Conservation (phyloP, 768 basidiomycete genomes). For the Mrakia gelida region DNA sequence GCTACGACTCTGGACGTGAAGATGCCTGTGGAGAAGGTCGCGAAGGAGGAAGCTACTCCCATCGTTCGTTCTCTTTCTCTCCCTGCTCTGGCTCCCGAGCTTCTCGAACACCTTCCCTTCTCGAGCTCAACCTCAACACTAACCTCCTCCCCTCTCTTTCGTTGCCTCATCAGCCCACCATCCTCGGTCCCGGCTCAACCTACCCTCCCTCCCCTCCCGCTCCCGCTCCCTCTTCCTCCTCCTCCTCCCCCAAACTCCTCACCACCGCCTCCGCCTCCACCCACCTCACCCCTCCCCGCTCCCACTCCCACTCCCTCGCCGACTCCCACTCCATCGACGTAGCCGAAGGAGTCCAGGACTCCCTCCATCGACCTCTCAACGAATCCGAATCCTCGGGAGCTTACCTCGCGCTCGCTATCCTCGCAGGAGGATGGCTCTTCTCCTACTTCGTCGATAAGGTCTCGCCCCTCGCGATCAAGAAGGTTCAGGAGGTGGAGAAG, state of each 20-base stretch:
- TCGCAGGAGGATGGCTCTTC: background rate
- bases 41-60: background rate
- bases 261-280: conserved; percentile 12
- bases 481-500: background rate
- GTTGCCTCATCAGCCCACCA: background rate
- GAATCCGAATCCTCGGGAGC: background rate
- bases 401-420: background rate
- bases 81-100: background rate
- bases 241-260: background rate
- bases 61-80: background rate
- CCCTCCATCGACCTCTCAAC: background rate
- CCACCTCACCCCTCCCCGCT: conserved; percentile 4
- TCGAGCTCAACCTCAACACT: background rate
- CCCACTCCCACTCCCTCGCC: background rate
- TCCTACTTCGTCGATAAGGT: background rate
- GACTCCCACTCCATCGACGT: conserved; percentile 18
- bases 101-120: background rate
- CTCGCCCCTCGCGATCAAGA: background rate
- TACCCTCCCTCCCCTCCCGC: conserved; percentile 7
- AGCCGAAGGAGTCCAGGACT: background rate
- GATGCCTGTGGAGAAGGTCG: background rate
- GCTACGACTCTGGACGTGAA: background rate
- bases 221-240: background rate
- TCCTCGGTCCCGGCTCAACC: background rate
- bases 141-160: background rate